Evolutionary conservation across 2,329 filamentous ascomycete species (phyloP), one percentile per base, ranked within the genome.

Genomic region (Nemania sp.): DNA sequence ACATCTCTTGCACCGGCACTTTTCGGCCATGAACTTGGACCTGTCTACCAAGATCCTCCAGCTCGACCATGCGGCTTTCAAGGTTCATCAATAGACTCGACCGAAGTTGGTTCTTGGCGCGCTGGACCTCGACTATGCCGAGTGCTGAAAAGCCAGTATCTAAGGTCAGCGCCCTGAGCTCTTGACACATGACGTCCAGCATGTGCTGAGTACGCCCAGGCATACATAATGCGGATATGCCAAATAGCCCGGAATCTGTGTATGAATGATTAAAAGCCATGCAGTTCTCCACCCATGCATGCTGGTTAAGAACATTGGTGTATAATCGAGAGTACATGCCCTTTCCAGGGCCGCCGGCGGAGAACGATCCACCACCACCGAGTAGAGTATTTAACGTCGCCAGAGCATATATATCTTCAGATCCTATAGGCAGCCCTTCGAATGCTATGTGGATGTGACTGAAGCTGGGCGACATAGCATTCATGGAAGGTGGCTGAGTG

Each of bases 311-410:
- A 0, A 98, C 95, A 79, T 98, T 97, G 71, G 94, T 98, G 85
- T 98, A 99, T 8, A 99, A 88, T 13, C 96, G 92, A 43, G 93
- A 97, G 85, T 98, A 98, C 96, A 99, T 99, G 79, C 96, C 96
- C 84, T 99, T 99, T 61, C 96, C 96, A 4, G 96, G 96, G 0
- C 96, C 96, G 75, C 96, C 96, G 62, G 96, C 96, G 18, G 93
- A 97, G 84, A 99, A 99, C 64, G 94, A 98, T 26, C 96, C 96
- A 56, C 96, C 96, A 55, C 96, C 96, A 66, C 96, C 96, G 38
- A 99, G 92, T 10, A 99, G 91, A 1, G 94, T 98, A 81, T 98
- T 97, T 1, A 99, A 86, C 0, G 95, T 97, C 6, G 96, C 96
- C 52, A 98, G 90, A 20, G 96, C 94, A 82, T 98, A 99, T 76